Conservation (phyloP, 2,329 filamentous ascomycete species). For the Byssothecium circinans region DNA sequence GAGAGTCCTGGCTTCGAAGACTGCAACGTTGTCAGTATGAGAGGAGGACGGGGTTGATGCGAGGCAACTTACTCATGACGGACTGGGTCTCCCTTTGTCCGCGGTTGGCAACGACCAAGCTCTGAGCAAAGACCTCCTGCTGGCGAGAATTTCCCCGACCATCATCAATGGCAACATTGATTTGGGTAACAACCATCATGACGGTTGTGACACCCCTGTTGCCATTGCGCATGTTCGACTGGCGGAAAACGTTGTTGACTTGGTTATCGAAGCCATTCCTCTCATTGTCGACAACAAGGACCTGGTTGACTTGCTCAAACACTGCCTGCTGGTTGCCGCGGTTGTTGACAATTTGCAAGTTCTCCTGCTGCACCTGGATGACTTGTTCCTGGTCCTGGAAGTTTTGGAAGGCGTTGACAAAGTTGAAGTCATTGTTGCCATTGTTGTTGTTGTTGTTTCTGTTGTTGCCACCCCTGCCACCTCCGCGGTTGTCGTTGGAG, state of each 20-base stretch:
- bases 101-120: slow-evolving; percentile 31
- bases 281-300: slow-evolving; percentile 33
- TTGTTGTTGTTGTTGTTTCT: slow-evolving; percentile 19
- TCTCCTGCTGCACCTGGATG: slow-evolving; percentile 30
- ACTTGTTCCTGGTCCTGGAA: slow-evolving; percentile 35
- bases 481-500: neutral
- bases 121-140: slow-evolving; percentile 33
- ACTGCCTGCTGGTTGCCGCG: slow-evolving; percentile 26
- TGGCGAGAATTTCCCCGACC: slow-evolving; percentile 25
- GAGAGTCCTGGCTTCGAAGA: slow-evolving; percentile 30
- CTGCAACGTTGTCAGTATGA: slow-evolving; percentile 12
- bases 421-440: slow-evolving; percentile 30
- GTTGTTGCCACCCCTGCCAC: slow-evolving; percentile 5
- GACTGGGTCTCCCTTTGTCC: slow-evolving; percentile 25
- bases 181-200: slow-evolving; percentile 35
- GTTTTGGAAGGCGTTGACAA: slow-evolving; percentile 34
- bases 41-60: neutral
- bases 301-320: slow-evolving; percentile 31
- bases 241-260: slow-evolving; percentile 38
- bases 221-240: slow-evolving; percentile 26
- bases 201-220: slow-evolving; percentile 25
- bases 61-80: slow-evolving; percentile 26
- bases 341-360: slow-evolving; percentile 30
- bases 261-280: slow-evolving; percentile 33
- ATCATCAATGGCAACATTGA: slow-evolving; percentile 31